Base-by-base conservation (phyloP, 2,329 filamentous ascomycete genomes). In the Pleoardoris graminearum region DNA sequence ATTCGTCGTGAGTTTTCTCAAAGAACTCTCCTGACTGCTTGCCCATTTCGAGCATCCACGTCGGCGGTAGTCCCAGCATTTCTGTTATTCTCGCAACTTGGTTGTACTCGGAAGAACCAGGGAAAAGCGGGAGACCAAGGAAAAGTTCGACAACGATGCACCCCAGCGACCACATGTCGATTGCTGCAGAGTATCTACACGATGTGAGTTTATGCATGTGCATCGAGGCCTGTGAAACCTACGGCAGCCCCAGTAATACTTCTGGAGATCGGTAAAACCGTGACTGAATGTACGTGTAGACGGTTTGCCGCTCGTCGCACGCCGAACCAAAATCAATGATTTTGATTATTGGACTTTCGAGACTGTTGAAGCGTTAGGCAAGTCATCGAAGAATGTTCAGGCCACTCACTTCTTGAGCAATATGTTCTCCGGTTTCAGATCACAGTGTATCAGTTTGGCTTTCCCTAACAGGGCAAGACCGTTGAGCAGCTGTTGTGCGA, bases 281-380 rank as follows among this genome's bases (percentile, higher is more conserved):
- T 8, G 94, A 99, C 74, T 99, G 94, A 55, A 99, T 99, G 73
- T 99, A 99, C 5, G 94, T 99, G 74, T 99, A 99, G 23, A 99
- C 94, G 0, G 94, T 99, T 73, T 99, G 94, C 45, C 94, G 87
- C 76, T 99, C 94, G 73, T 99, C 94, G 74, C 94, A 99, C 12
- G 94, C 94, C 32, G 94, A 99, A 37, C 94, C 94, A 70, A 99
- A 99, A 80, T 99, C 94, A 72, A 99, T 99, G 68, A 99, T 97
- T 75, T 99, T 99, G 82, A 99, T 99, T 62, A 99, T 97, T 3
- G 94, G 94, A 67, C 93, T 97, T 74, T 99, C 94, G 36, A 99
- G 85, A 71, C 85, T 87, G 58, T 29, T 23, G 16, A 48, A 53
- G 48, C 16, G 33, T 61, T 45, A 69, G 61, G 21, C 32, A 14